Conservation (phyloP, 2,329 filamentous ascomycete genomes). For the Xylariaceae sp. region DNA sequence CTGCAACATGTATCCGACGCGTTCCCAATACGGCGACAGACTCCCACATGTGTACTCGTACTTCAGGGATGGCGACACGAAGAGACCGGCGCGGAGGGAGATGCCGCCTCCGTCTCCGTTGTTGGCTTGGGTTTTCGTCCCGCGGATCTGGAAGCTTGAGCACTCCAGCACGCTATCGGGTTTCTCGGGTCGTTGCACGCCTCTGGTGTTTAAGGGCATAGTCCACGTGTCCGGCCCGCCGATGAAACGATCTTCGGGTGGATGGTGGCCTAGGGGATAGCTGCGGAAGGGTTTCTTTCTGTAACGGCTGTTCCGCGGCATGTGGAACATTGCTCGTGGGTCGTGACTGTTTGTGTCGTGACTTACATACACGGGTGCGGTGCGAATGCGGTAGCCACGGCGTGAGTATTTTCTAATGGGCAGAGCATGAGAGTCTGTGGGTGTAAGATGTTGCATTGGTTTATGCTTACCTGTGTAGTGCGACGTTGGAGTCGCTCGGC, state of each 20-base stretch:
- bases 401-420: neutral
- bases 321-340: neutral
- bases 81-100: neutral
- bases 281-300: neutral
- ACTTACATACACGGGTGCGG: neutral
- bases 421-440: no score
- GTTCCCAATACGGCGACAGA: neutral
- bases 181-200: constrained; percentile 1
- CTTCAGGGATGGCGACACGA: constrained; percentile 7
- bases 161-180: constrained; percentile 13
- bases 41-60: constrained; percentile 5
- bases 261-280: constrained; percentile 1
- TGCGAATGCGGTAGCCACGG: constrained; percentile 7
- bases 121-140: neutral
- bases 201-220: constrained; percentile 1
- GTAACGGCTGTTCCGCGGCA: neutral
- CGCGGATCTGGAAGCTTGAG: constrained; percentile 1
- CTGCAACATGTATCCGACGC: neutral
- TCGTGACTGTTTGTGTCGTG: neutral
- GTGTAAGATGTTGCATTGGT: no score
- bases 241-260: neutral
- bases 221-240: constrained; percentile 13
- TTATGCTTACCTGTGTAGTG: neutral
- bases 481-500: neutral
- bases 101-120: neutral